Evolutionary conservation across 139 green algal species (phyloP), one percentile per base, ranked within the genome.

Genomic region (Picochlorum sp.): DNA sequence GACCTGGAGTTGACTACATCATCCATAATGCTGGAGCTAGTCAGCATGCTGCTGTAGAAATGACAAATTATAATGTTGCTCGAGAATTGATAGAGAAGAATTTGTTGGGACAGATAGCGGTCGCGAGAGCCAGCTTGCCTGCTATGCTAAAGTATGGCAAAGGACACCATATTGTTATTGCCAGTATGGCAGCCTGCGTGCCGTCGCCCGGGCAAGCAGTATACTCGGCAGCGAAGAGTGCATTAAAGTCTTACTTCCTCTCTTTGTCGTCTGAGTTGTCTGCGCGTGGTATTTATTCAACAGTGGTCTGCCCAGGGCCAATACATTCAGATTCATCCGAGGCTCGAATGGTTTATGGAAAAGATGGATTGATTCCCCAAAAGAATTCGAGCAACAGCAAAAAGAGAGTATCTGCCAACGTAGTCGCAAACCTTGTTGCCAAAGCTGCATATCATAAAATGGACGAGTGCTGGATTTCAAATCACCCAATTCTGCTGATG

Each of bases 271-370:
- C 77, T 18, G 84, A 94, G 51, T 29, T 91, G 5, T 63, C 73
- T 2, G 69, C 76, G 56, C 79, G 78, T 40, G 69, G 68, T 4
- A 61, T 94, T 14, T 53, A 67, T 2, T 80, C 87, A 2, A 92
- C 83, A 1, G 68, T 94, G 13, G 78, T 71, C 52, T 93, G 86
- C 59, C 86, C 86, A 1, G 86, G 86, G 0, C 86, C 86, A 1
- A 54, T 90, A 6, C 63, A 65, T 12, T 72, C 73, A 1, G 18
- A 45, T 0, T 65, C 52, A 20, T 36, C 24, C 6, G 40, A 28
- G 3, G 61, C 67, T 1, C 64, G 84, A 7, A 44, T 69, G 9
- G 75, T 93, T 33, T 91, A 75, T 64, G 77, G 75, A 20, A 33
- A 75, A 14, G 67, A 57, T 10, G 84, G 76, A 10, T 40, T 83